Conservation (phyloP, 331 rosid species). For the Telfairia occidentalis region DNA sequence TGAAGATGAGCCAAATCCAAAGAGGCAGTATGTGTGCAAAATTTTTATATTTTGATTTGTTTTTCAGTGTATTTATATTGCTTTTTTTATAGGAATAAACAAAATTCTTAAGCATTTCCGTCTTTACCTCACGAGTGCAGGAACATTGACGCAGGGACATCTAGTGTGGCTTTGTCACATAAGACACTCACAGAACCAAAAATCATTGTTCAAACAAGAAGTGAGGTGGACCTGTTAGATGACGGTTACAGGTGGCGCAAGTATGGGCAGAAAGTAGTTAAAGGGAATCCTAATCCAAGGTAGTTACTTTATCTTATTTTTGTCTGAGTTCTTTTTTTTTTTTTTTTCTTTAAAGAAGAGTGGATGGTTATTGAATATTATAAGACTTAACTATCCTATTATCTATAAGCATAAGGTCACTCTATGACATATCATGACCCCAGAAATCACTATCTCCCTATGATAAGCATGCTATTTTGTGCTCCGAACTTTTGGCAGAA, state of each 20-base stretch:
- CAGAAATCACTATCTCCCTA: neutral
- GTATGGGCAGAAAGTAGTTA: slow-evolving; percentile 95
- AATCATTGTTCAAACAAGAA: slow-evolving; percentile 91
- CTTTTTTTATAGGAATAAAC: neutral
- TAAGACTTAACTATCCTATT: neutral
- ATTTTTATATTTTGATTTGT: neutral
- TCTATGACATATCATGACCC: neutral
- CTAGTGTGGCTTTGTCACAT: slow-evolving; percentile 55
- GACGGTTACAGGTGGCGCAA: slow-evolving; percentile 98
- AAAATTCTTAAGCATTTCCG: slow-evolving; percentile 5
- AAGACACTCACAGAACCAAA: slow-evolving; percentile 87
- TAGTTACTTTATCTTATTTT: slow-evolving; percentile 18
- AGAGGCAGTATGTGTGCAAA: slow-evolving; percentile 57
- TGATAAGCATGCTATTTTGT: neutral
- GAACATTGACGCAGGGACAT: slow-evolving; percentile 42
- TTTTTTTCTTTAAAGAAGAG: neutral
- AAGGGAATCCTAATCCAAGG: slow-evolving; percentile 99
- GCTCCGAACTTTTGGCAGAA: neutral
- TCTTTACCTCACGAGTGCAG: slow-evolving; percentile 31
- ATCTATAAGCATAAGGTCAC: neutral
- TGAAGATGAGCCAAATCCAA: slow-evolving; percentile 56
- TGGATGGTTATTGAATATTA: neutral
- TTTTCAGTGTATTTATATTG: neutral
- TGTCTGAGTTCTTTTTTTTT: neutral
- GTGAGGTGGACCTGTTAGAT: slow-evolving; percentile 93